Evolutionary conservation across 495 filamentous ascomycete genomes (phyloP).

Genomic region (Aspergillus wentii): DNA sequence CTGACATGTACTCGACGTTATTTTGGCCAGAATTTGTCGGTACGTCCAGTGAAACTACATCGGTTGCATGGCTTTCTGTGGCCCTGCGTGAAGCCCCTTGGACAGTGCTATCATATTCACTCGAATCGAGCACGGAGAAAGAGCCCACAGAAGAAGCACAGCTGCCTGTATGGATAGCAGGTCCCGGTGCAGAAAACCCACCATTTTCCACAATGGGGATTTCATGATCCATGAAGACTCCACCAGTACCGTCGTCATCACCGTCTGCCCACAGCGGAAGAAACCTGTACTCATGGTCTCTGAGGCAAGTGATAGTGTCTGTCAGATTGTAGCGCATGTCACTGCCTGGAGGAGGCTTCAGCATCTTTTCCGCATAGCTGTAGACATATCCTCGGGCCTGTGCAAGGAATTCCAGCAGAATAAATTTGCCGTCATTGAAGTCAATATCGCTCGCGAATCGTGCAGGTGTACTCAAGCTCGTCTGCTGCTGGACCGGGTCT

Average conservation of each 20-base stretch:
- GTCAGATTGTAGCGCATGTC: slow-evolving; percentile 17
- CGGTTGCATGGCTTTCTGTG: slow-evolving; percentile 20
- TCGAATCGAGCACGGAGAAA: slow-evolving; percentile 17
- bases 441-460: too few species aligned
- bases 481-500: too few species aligned
- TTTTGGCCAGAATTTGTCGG: neutral
- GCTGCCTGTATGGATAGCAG: slow-evolving; percentile 36
- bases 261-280: slow-evolving; percentile 55
- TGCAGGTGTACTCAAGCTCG: too few species aligned
- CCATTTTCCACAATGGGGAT: slow-evolving; percentile 34
- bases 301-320: slow-evolving; percentile 43
- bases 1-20: too few species aligned
- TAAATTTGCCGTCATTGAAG: too few species aligned
- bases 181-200: slow-evolving; percentile 40
- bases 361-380: slow-evolving; percentile 11
- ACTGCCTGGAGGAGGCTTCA: slow-evolving; percentile 7
- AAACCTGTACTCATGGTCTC: slow-evolving; percentile 45
- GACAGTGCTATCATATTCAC: slow-evolving; percentile 28
- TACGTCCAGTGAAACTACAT: slow-evolving; percentile 24
- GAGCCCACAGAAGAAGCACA: slow-evolving; percentile 15
- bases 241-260: slow-evolving; percentile 49
- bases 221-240: slow-evolving; percentile 39
- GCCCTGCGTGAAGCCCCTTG: slow-evolving; percentile 29
- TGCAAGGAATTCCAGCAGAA: slow-evolving; percentile 1
- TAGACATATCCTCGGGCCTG: slow-evolving; percentile 14